Evolutionary conservation across 768 basidiomycete genomes (phyloP).

Genomic region (Strobilomyces echinocephalus): DNA sequence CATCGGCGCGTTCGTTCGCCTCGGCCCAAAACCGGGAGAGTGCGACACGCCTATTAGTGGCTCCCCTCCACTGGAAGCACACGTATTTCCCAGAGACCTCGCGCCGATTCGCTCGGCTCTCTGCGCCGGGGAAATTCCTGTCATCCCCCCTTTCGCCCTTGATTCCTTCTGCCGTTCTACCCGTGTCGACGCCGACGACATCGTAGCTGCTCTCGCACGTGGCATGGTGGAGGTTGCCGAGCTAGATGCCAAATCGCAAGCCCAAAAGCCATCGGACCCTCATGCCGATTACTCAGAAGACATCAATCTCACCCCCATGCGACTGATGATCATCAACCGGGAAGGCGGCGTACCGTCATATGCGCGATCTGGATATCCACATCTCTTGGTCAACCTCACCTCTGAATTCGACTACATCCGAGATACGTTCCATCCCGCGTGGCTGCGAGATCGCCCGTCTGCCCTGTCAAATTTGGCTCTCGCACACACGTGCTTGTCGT

Average conservation of each 20-base stretch:
- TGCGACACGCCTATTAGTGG: conserved; percentile 27
- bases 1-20: conserved; percentile 78
- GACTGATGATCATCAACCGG: conserved; percentile 95
- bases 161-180: conserved; percentile 87
- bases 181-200: conserved; percentile 82
- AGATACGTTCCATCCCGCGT: conserved; percentile 74
- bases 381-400: conserved; percentile 89
- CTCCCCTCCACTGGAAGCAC: conserved; percentile 60
- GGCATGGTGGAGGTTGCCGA: conserved; percentile 68
- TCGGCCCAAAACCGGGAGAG: conserved; percentile 69
- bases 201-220: conserved; percentile 79
- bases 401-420: conserved; percentile 85
- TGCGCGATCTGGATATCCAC: conserved; percentile 89
- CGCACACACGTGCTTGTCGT: conserved; percentile 78
- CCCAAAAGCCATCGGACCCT: conserved; percentile 26
- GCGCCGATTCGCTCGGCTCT: conserved; percentile 84
- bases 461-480: conserved; percentile 82
- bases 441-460: conserved; percentile 76
- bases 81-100: conserved; percentile 76
- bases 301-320: conserved; percentile 85
- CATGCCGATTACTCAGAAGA: conserved; percentile 44
- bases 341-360: conserved; percentile 98
- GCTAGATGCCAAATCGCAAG: conserved; percentile 39
- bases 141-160: conserved; percentile 87
- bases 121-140: conserved; percentile 91